Percentiles rank a stretch among this genome's conserved stretches.
These are phyloP conservation scores for Discostella pseudostelligera DNA, from an alignment of 108 stramenopile species.

Conservation along the genomic window DNA sequence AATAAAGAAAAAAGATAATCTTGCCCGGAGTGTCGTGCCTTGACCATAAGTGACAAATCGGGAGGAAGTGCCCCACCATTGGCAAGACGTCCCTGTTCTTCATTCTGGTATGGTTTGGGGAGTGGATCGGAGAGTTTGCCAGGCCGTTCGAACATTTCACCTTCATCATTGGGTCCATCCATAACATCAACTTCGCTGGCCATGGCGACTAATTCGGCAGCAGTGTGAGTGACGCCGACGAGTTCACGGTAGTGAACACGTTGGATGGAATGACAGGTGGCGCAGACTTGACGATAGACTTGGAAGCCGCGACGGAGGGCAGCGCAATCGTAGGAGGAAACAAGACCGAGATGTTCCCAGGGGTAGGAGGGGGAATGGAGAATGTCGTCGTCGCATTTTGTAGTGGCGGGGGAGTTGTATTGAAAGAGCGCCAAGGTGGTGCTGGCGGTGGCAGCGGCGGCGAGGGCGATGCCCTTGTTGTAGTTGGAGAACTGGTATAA, in stretches of 20 bases:
- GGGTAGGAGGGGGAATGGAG: constrained; percentile 73
- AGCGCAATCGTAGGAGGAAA: constrained; percentile 83
- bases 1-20: constrained; percentile 96
- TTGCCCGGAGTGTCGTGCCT: constrained; percentile 95
- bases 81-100: constrained; percentile 93
- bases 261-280: constrained; percentile 93
- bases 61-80: constrained; percentile 99
- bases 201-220: constrained; percentile 88
- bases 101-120: constrained; percentile 95
- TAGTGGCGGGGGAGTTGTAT: constrained; percentile 9
- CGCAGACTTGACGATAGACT: constrained; percentile 99
- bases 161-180: constrained; percentile 98
- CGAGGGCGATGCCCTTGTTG: constrained; percentile 40
- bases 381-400: constrained; percentile 61
- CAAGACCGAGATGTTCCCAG: constrained; percentile 80
- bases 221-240: constrained; percentile 95
- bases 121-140: constrained; percentile 93
- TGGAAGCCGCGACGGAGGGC: constrained; percentile 98
- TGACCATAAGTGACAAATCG: constrained; percentile 96
- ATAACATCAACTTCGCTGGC: constrained; percentile 92
- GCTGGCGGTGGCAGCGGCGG: constrained; percentile 19
- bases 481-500: constrained; percentile 30
- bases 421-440: constrained; percentile 16
- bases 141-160: constrained; percentile 99
- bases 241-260: constrained; percentile 96